Conservation (phyloP, 768 basidiomycete species). For the Pseudohyphozyma bogoriensis region DNA sequence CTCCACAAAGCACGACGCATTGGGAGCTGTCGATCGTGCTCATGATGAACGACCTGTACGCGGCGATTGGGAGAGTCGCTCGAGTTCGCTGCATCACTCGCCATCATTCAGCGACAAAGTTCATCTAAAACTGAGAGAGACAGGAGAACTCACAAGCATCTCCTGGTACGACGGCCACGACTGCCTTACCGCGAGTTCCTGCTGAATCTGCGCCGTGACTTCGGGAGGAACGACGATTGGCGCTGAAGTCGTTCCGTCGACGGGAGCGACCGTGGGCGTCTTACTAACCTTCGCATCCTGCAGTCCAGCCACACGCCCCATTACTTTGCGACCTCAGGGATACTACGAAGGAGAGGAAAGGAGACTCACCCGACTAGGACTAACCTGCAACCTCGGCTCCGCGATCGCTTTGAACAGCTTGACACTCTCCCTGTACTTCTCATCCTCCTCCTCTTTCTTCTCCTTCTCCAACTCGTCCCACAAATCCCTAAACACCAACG, state of each 20-base stretch:
- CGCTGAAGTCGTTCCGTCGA: slow-evolving; percentile 2
- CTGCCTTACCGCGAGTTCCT: slow-evolving; percentile 54
- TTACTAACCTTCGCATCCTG: slow-evolving; percentile 6
- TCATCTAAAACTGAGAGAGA: background rate
- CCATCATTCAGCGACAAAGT: background rate
- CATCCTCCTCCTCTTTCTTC: slow-evolving; percentile 54
- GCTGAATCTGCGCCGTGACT: slow-evolving; percentile 48
- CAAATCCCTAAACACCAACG: slow-evolving; percentile 69
- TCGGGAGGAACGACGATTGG: slow-evolving; percentile 11
- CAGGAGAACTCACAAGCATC: slow-evolving; percentile 64
- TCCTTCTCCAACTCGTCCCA: slow-evolving; percentile 77
- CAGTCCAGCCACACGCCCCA: background rate
- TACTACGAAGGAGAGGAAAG: background rate
- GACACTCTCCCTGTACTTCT: slow-evolving; percentile 61
- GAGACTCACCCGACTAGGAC: slow-evolving; percentile 7
- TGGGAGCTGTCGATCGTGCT: slow-evolving; percentile 61
- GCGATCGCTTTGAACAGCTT: slow-evolving; percentile 54
- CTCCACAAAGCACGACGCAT: slow-evolving; percentile 75
- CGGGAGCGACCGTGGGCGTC: slow-evolving; percentile 2
- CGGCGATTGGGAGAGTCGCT: slow-evolving; percentile 71
- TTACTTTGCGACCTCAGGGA: too few relatives aligned
- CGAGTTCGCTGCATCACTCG: slow-evolving; percentile 52
- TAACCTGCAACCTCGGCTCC: slow-evolving; percentile 34
- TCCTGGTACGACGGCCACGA: slow-evolving; percentile 61
- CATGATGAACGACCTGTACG: slow-evolving; percentile 63